Evolutionary conservation across 2,329 filamentous ascomycete species (phyloP), one percentile per base, ranked within the genome.

Genomic region (Zarea fungicola): DNA sequence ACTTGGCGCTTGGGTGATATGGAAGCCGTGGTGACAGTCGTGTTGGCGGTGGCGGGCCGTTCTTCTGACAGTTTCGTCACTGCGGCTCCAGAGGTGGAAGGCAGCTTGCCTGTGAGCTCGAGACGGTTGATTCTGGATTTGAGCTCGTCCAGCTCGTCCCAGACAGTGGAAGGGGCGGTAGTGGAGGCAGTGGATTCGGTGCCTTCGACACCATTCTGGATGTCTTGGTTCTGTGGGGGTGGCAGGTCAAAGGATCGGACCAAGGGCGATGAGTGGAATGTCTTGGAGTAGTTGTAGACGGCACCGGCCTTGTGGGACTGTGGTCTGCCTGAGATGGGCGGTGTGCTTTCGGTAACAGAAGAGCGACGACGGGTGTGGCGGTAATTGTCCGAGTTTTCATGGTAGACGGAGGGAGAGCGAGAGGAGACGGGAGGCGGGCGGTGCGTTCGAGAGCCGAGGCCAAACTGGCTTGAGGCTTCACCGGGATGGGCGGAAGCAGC

Each of bases 101-200:
- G 90, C 28, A 93, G 72, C 66, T 95, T 96, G 51, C 91, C 91
- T 3, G 89, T 95, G 57, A 95, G 69, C 65, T 97, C 93, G 9
- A 99, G 78, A 52, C 89, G 87, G 58, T 89, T 84, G 58, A 99
- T 96, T 25, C 93, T 83, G 34, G 89, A 93, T 65, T 97, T 97
- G 40, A 99, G 72, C 55, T 97, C 93, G 58, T 97, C 93, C 23
- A 99, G 71, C 66, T 99, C 93, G 63, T 97, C 93, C 93, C 93
- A 99, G 3, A 99, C 89, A 0, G 90, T 96, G 2, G 90, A 95
- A 11, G 91, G 89, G 1, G 89, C 89, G 1, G 85, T 90, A 1
- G 89, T 93, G 0, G 93, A 97, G 28, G 87, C 77, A 0, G 87
- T 92, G 1, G 93, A 97, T 59, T 93, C 89, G 0, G 89, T 90